A percentile compares a stretch with the other conserved stretches of the same genome.
These are phyloP conservation scores for Jatropha curcas DNA, from an alignment of 345 rosid species.

Conservation along the genomic window DNA sequence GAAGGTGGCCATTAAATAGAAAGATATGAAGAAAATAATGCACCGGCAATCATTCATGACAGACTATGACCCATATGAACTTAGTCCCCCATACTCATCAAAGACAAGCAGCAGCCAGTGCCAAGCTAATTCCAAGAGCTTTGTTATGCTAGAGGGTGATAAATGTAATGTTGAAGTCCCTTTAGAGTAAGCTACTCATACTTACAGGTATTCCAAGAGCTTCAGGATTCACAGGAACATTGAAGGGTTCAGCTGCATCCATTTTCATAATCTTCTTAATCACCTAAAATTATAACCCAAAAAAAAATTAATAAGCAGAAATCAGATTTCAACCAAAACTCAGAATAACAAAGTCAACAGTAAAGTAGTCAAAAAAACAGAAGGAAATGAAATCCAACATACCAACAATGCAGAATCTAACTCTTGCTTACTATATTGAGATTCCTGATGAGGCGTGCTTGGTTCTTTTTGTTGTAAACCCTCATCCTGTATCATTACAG, in stretches of 20 bases:
- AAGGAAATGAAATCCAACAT: slow-evolving; percentile 25
- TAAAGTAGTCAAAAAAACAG: neutral
- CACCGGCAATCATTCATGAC: neutral
- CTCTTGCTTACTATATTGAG: slow-evolving; percentile 60
- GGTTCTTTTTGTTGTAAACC: slow-evolving; percentile 40
- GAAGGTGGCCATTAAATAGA: neutral
- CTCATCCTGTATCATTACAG: slow-evolving; percentile 31
- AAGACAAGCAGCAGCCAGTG: slow-evolving; percentile 3
- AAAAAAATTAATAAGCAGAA: neutral
- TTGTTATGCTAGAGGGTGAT: neutral
- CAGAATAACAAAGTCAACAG: neutral
- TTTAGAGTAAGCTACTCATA: slow-evolving; percentile 7
- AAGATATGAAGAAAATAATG: neutral
- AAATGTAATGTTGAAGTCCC: neutral
- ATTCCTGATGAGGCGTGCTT: slow-evolving; percentile 35
- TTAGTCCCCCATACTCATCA: neutral
- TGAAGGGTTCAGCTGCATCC: slow-evolving; percentile 98
- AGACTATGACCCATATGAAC: neutral
- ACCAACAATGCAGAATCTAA: slow-evolving; percentile 68
- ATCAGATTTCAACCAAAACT: slow-evolving; percentile 6
- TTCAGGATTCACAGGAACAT: slow-evolving; percentile 86
- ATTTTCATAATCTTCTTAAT: slow-evolving; percentile 96
- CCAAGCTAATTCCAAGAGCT: slow-evolving; percentile 1
- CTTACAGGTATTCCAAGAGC: slow-evolving; percentile 98
- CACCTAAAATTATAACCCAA: slow-evolving; percentile 44